These are phyloP conservation scores for Clavaria fumosa DNA, from an alignment of 768 basidiomycete species.

Conservation along the genomic window DNA sequence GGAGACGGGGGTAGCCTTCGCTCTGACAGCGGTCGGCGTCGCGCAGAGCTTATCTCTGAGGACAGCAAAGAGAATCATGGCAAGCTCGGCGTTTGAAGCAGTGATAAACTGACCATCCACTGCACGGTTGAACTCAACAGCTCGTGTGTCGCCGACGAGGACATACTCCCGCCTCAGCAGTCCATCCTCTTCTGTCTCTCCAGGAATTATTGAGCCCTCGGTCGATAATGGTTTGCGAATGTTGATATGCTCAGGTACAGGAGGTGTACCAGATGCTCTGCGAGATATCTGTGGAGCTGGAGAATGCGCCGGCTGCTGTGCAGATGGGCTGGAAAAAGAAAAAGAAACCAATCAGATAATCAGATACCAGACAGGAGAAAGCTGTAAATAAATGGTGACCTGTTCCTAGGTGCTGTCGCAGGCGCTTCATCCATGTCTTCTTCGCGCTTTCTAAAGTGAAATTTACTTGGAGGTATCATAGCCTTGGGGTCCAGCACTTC, in stretches of 20 bases:
- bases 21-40: slow-evolving; percentile 44
- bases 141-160: slow-evolving; percentile 76
- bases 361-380: too few species aligned
- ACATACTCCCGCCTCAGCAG: slow-evolving; percentile 80
- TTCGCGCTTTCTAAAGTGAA: slow-evolving; percentile 40
- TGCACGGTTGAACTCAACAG: slow-evolving; percentile 82
- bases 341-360: too few species aligned
- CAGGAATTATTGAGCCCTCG: slow-evolving; percentile 58
- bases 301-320: too few species aligned
- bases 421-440: slow-evolving; percentile 16
- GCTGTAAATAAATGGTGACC: too few species aligned
- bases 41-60: slow-evolving; percentile 48
- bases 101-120: slow-evolving; percentile 58
- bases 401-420: too few species aligned
- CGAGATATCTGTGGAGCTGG: too few species aligned
- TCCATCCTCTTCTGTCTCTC: slow-evolving; percentile 75
- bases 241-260: slow-evolving; percentile 7
- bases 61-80: slow-evolving; percentile 5
- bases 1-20: slow-evolving; percentile 33
- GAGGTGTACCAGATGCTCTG: neutral
- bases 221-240: slow-evolving; percentile 25
- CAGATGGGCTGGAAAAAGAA: too few species aligned
- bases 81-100: neutral
- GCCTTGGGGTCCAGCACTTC: slow-evolving; percentile 68
- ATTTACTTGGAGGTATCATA: slow-evolving; percentile 72